Evolutionary conservation across 768 basidiomycete species (phyloP), one percentile per base, ranked within the genome.

Genomic region (Arthromyces matolae): DNA sequence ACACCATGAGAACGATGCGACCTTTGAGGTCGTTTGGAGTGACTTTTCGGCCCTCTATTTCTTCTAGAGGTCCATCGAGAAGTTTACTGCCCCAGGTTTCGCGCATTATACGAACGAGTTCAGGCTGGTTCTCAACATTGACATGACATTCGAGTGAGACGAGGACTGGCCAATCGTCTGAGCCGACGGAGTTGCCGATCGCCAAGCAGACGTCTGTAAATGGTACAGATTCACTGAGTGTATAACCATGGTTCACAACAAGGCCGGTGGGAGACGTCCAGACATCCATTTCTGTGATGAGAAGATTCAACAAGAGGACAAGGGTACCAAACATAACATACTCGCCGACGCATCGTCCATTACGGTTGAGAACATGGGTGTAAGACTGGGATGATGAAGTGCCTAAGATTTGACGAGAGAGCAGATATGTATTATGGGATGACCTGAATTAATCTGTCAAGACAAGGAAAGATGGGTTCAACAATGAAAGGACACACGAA

Each of bases 71-170:
- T 18, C 63, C 58, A 34, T 70, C 60, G 2, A 83, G 76, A 3
- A 84, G 59, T 56, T 73, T 78, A 13, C 71, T 64, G 0, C 79
- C 79, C 76, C 80, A 81, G 2, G 67, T 67, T 4, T 68, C 71
- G 45, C 67, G 62, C 71, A 84, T 74, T 35, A 78, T 68, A 22
- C 61, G 57, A 8, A 84, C 78, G n/a, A 84, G 61, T 53, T 81
- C 73, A 16, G 63, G 60, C 57, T 84, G 83, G 0, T 70, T 71
- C 22, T 66, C 64, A 1, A 71, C 60, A 14, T 69, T 71, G 20
- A 84, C 81, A 50, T 84, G 83, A 53, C 81, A 83, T 57, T 84
- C 83, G 4, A 84, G 67, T 31, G 76, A 78, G 40, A 84, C 72
- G 48, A 83, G 57, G 16, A 83, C 68, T 3, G 83, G 82, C 78